These are phyloP conservation scores for Echites panduratus DNA, from an alignment of 257 asterid species.

Conservation along the genomic window DNA sequence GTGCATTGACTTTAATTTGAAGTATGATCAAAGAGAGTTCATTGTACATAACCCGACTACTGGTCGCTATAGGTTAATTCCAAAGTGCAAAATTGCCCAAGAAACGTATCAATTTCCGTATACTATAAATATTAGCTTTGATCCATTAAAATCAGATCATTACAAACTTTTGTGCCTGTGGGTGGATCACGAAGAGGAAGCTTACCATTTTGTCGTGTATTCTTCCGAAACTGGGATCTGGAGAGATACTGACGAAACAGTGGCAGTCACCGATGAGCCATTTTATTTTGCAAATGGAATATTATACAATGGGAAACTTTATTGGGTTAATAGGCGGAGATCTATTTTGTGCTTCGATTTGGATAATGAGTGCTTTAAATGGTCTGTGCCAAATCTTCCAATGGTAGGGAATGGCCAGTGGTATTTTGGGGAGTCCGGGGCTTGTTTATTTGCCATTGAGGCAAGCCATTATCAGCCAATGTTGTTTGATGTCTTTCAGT, in stretches of 20 bases:
- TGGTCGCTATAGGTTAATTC: conserved; percentile 7
- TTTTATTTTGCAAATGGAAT: conserved; percentile 1
- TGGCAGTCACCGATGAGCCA: not conserved
- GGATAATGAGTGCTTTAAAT: not conserved
- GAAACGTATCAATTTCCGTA: not conserved
- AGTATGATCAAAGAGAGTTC: not conserved
- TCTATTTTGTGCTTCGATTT: conserved; percentile 12
- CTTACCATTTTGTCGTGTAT: conserved; percentile 2
- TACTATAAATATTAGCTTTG: conserved; percentile 13
- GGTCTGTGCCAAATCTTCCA: not conserved
- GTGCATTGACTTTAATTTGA: not conserved
- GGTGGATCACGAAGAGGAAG: not conserved
- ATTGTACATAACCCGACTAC: conserved; percentile 25
- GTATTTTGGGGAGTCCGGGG: conserved; percentile 13
- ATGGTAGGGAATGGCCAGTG: not conserved
- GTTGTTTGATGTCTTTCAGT: conserved; percentile 4
- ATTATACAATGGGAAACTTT: conserved; percentile 13
- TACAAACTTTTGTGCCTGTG: conserved; percentile 13
- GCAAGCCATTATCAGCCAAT: not conserved
- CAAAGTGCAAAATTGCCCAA: not conserved
- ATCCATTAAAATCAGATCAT: conserved; percentile 13
- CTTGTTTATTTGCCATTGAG: conserved; percentile 1
- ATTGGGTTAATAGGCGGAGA: conserved; percentile 12
- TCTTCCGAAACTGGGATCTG: conserved; percentile 13
- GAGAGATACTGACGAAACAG: not conserved